A percentile compares a stretch with the other conserved stretches of the same genome.
phyloP scores from a whole-genome alignment of 768 basidiomycete genomes.

The Stropharia rugosoannulata region DNA sequence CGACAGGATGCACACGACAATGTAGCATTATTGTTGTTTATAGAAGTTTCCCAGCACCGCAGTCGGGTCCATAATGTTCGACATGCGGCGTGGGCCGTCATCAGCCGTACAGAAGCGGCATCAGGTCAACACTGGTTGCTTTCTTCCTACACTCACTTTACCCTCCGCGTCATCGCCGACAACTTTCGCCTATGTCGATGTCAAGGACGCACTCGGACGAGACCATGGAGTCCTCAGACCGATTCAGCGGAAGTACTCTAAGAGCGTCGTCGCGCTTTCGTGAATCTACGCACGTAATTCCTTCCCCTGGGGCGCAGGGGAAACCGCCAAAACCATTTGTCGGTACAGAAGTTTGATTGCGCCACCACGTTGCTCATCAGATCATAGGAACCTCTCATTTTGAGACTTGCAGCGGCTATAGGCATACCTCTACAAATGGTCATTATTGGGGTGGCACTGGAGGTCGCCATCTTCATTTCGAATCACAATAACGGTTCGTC shows the following conservation, averaged over 20 bases:
- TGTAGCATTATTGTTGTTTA: neutral
- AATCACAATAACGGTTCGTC: slow-evolving; percentile 39
- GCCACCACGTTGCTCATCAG: neutral
- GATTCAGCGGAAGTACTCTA: slow-evolving; percentile 12
- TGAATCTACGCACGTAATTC: slow-evolving; percentile 49
- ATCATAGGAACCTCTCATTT: slow-evolving; percentile 31
- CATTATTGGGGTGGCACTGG: slow-evolving; percentile 43
- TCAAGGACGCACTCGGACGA: slow-evolving; percentile 11
- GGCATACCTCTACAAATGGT: slow-evolving; percentile 43
- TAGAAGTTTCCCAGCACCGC: too few relatives aligned
- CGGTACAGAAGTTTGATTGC: slow-evolving; percentile 14
- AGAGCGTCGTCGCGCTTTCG: slow-evolving; percentile 33
- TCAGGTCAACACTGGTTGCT: neutral
- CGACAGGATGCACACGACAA: neutral
- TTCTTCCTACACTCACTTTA: neutral
- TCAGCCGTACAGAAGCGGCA: neutral
- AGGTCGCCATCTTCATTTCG: slow-evolving; percentile 44
- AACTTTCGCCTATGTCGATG: neutral
- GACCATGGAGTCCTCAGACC: slow-evolving; percentile 9
- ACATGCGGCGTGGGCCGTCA: slow-evolving; percentile 3
- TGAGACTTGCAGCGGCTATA: slow-evolving; percentile 35
- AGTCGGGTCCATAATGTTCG: slow-evolving; percentile 4
- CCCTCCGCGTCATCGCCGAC: neutral
- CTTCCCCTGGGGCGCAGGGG: slow-evolving; percentile 34
- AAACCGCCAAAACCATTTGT: slow-evolving; percentile 44